Evolutionary conservation across 192 early-diverging fungal species (phyloP), one percentile per base, ranked within the genome.

Genomic region (Rhizophagus clarus): DNA sequence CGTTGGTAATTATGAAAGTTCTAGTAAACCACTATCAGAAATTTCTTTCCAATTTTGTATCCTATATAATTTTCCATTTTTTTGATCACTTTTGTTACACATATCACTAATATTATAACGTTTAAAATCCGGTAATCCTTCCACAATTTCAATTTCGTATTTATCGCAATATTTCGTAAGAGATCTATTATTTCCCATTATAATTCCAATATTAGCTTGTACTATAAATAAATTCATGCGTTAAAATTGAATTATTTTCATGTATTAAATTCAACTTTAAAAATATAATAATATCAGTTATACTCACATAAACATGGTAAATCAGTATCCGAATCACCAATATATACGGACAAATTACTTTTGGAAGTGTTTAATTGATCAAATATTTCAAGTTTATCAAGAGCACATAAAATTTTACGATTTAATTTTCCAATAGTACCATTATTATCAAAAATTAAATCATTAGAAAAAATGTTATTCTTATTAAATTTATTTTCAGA

Each of bases 291-390:
- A n/a, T n/a, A n/a, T n/a, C n/a, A n/a, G n/a, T 31, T 76, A n/a
- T 17, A 60, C 77, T 79, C 28, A 79, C 77, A 42, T 61, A 79
- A 12, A 61, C 77, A 79, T 20, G 77, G 77, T 26, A 79, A 71
- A 71, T 79, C 77, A n/a, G 66, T 79, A 45, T 79, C 68, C 0
- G 77, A 79, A 71, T 79, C 77, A n/a, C 77, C 77, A 61, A 79
- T 62, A 32, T 79, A 79, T 12, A 60, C 77, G 22, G 77, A 71
- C 11, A 79, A 12, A 26, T 24, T 79, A 31, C 32, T 31, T 34
- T 32, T 22, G 26, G 77, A 49, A 17, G 51, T 49, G 1, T n/a
- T 22, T 22, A 79, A 32, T n/a, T 69, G 31, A 42, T 61, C 71
- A 71, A 79, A 79, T 12, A 79, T 71, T 79, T 68, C n/a, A 15